Evolutionary conservation across 495 filamentous ascomycete species (phyloP).

Genomic region (Penicillium lividum): DNA sequence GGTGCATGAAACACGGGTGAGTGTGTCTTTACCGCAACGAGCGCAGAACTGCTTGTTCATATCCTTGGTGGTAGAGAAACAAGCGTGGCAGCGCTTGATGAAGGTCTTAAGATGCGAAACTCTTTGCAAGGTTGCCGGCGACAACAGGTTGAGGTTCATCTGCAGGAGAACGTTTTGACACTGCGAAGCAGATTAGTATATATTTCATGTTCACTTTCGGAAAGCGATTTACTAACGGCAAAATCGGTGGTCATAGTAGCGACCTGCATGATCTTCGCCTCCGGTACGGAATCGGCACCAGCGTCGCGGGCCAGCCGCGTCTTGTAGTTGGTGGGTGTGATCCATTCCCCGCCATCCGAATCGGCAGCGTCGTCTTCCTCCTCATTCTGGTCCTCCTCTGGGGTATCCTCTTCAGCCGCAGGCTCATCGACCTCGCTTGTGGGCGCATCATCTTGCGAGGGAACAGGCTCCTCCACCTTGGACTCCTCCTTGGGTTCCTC

Average conservation of each 20-base stretch:
- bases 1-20: conserved; percentile 83
- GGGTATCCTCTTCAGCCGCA: conserved; percentile 7
- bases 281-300: conserved; percentile 40
- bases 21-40: conserved; percentile 81
- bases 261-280: conserved; percentile 68
- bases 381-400: conserved; percentile 35
- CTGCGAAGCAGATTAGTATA: conserved; percentile 19
- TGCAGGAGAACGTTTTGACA: conserved; percentile 89
- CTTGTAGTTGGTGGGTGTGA: conserved; percentile 90
- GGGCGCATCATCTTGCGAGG: conserved; percentile 9
- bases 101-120: conserved; percentile 80
- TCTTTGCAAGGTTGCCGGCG: conserved; percentile 65
- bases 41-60: conserved; percentile 93
- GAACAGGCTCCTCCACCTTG: conserved; percentile 18
- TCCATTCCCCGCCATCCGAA: conserved; percentile 82
- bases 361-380: conserved; percentile 52
- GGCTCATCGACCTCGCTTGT: conserved; percentile 7
- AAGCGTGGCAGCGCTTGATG: conserved; percentile 91
- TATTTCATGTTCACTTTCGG: not conserved
- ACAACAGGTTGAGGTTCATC: conserved; percentile 91
- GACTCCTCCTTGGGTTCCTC: conserved; percentile 20
- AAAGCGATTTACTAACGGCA: conserved; percentile 59
- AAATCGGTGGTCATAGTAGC: conserved; percentile 92
- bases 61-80: conserved; percentile 82
- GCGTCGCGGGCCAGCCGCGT: conserved; percentile 71